Base-by-base conservation (phyloP, 345 rosid genomes). In the Sapria himalayana region DNA sequence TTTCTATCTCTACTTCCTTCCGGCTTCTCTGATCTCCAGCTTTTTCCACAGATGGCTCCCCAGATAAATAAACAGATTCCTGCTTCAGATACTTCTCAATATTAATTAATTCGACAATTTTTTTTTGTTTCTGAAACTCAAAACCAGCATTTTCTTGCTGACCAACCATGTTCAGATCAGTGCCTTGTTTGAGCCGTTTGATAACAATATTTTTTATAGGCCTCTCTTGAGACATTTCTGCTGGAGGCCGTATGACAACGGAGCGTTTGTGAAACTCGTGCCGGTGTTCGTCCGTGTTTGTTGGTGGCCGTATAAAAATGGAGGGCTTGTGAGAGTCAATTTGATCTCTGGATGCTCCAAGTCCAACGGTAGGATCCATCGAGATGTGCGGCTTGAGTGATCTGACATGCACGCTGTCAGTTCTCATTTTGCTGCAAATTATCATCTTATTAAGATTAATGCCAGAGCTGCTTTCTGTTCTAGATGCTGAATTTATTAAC, bases 1-100 rank as follows among this genome's bases (percentile, higher is more conserved):
- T 59, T 66, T 66, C 59, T 65, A 76, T 48, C 73, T 92, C 59
- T 79, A n/a, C 94, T 53, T 70, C 92, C 91, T 82, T 74, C 74
- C 66, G 63, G 25, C 65, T 73, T 50, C 64, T 69, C 34, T 82
- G 82, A 43, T 70, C 84, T 43, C 61, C 65, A 18, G 59, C 64
- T 48, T 74, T 74, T 60, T 64, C 67, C 62, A 58, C 71, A 27
- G 63, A 34, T 17, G 78, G 62, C 19, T 66, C 69, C 33, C 60
- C 77, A 18, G 48, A 15, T 45, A 64, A 47, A 50, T 36, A 55
- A 41, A 52, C 42, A 37, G 46, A 67, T 29, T 60, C 70, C 45
- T 64, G 75, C 45, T 53, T 60, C 27, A 66, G 47, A 25, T 39
- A 61, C 55, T 59, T 70, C 53, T 69, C 82, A 19, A 70, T 64